These are phyloP conservation scores for Parsonsia alboflavescens DNA, from an alignment of 257 asterid genomes.

Conservation along the genomic window DNA sequence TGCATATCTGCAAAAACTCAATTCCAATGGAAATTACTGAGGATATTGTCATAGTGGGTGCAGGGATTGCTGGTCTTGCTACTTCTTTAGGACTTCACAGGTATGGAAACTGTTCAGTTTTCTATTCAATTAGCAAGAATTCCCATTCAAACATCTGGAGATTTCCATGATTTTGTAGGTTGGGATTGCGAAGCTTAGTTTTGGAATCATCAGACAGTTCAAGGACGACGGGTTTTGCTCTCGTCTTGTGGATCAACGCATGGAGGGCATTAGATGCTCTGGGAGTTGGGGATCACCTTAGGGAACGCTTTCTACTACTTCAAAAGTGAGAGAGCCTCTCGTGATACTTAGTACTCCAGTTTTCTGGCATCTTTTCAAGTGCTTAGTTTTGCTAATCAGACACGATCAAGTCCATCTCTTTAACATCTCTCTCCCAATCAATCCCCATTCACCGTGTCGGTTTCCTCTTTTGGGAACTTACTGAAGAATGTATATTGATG, in stretches of 20 bases:
- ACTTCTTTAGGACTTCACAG: conserved; percentile 66
- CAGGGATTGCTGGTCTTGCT: conserved; percentile 62
- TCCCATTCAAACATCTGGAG: neutral
- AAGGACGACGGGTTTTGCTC: conserved; percentile 71
- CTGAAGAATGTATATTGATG: neutral
- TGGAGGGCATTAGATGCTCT: conserved; percentile 81
- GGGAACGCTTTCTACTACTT: conserved; percentile 39
- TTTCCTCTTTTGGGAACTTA: neutral
- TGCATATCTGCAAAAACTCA: neutral
- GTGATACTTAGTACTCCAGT: neutral
- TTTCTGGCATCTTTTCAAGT: neutral
- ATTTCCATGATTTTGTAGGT: conserved; percentile 18
- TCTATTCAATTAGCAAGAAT: neutral
- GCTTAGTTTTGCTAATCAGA: neutral
- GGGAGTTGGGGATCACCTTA: conserved; percentile 51
- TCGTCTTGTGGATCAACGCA: conserved; percentile 61
- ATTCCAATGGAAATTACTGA: conserved; percentile 17
- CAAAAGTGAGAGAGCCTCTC: conserved; percentile 31
- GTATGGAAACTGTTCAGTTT: conserved; percentile 16
- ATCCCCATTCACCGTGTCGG: no score
- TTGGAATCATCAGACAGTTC: conserved; percentile 66
- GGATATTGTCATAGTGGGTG: conserved; percentile 52
- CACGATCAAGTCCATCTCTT: neutral
- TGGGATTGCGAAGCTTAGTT: conserved; percentile 62
- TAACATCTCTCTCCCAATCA: neutral